Base-by-base conservation (phyloP, 2,329 filamentous ascomycete genomes). In the Chaetomium strumarium region DNA sequence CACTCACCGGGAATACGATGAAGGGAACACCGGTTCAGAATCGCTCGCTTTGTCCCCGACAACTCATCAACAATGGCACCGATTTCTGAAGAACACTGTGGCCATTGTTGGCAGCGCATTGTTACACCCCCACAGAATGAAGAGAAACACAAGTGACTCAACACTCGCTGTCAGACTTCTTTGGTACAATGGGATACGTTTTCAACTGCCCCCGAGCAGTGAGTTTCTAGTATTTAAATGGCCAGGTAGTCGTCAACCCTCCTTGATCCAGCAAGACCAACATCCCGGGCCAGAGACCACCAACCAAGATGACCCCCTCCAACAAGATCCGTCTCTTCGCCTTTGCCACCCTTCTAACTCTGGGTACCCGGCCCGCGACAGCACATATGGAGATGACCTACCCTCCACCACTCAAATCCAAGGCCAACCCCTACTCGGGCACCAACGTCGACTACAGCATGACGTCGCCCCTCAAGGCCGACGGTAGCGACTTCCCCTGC, bases 401-500 rank as follows among this genome's bases (percentile, higher is more conserved):
- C 57, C 79, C 79, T 4, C 59, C 75, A 9, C 77, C 80, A 6
- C 69, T 82, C 56, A 68, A 68, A 42, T 77, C 74, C 61, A 75
- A 75, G 66, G 64, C 64, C 64, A 80, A 80, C 69, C 70, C 73
- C 36, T 67, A 72, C 62, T 56, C 66, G 0, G 61, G 65, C 55
- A 66, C 75, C 47, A 67, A 76, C 46, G 75, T 79, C 63, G 86
- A 90, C 70, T 88, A 85, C 72, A 80, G 78, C 61, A 88, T 89
- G 71, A 87, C 82, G 37, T 75, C 76, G 10, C 88, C 88, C 1
- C 75, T 93, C 33, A 63, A 69, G 1, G 62, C 74, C n/a, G 72
- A 75, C 56, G 84, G 84, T 30, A 73, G 74, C 53, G 78, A 90
- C 68, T 92, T 81, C 66, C 84, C 88, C 5, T 93, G 88, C 79